phyloP scores from a whole-genome alignment of 306 rosid genomes.

The Trifolium repens region DNA sequence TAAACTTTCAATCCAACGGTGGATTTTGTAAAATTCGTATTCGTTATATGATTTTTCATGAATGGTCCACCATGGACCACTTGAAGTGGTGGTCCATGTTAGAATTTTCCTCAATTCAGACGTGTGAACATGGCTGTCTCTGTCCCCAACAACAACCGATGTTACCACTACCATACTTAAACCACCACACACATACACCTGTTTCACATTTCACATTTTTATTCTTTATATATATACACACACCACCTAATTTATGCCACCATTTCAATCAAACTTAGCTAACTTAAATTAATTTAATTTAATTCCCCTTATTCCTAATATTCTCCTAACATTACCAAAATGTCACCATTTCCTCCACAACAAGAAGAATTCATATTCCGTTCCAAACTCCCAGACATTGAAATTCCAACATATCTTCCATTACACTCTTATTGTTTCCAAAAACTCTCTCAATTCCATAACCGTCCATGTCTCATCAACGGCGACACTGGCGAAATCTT shows the following conservation, averaged over 20 bases:
- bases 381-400: constrained; percentile 76
- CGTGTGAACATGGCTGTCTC: background rate
- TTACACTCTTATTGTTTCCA: constrained; percentile 76
- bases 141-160: constrained; percentile 34
- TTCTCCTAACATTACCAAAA: background rate
- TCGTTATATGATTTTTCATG: too few species aligned
- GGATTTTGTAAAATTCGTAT: too few species aligned
- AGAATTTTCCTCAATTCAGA: background rate
- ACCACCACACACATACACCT: background rate
- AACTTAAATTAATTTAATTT: background rate
- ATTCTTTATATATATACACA: background rate
- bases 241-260: background rate
- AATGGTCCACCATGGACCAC: too few species aligned
- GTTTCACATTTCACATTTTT: background rate
- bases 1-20: too few species aligned
- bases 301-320: too few species aligned
- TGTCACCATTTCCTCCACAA: background rate
- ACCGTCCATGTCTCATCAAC: constrained; percentile 77
- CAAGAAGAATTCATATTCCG: constrained; percentile 60
- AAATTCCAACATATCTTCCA: constrained; percentile 80
- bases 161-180: background rate
- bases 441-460: constrained; percentile 52
- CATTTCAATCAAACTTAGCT: background rate
- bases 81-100: too few species aligned
- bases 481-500: constrained; percentile 54